Evolutionary conservation across 2,329 filamentous ascomycete species (phyloP), one percentile per base, ranked within the genome.

Genomic region (Botrytis galanthina): DNA sequence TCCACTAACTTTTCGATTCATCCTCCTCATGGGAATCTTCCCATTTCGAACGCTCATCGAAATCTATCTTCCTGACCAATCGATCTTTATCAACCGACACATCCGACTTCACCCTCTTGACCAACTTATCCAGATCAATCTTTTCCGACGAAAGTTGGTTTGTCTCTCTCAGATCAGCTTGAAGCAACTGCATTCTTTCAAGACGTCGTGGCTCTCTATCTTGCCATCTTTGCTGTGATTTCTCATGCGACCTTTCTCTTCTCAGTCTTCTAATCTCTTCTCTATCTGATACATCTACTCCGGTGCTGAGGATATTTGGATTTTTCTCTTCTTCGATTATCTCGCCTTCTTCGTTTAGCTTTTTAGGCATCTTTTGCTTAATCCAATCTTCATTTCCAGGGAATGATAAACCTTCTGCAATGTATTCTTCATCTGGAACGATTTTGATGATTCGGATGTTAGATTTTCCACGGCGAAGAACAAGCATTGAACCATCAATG

Each of bases 391-490:
- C 68, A n/a, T 63, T 8, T 12, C 72, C 72, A 22, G 72, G 72
- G 59, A 70, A 73, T 10, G 39, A 29, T 42, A 61, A 16, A 10
- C 67, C 67, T 42, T 44, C 44, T 32, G 72, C 67, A 14, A 60
- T 75, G 64, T 76, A 80, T n/a, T 80, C 85, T 64, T 87, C 83
- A 78, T 91, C 87, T 75, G 82, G 83, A 44, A 91, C 83, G 75
- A 91, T 83, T 81, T 90, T 84, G 70, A 91, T 84, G 76, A 91
- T 85, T 63, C 88, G 87, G 63, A 91, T 81, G 75, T 90, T 89
- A 81, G 90, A 86, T 83, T 90, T 91, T 76, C 89, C 89, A 79
- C 86, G 88, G 76, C 90, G 87, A 71, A 91, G 82, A 77, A 91
- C 86, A 75, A 91, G 82, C 64, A 91, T 77, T 75, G 86, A 84